Base-by-base conservation (phyloP, 2,329 filamentous ascomycete genomes). In the Lasiodiplodia gonubiensis region DNA sequence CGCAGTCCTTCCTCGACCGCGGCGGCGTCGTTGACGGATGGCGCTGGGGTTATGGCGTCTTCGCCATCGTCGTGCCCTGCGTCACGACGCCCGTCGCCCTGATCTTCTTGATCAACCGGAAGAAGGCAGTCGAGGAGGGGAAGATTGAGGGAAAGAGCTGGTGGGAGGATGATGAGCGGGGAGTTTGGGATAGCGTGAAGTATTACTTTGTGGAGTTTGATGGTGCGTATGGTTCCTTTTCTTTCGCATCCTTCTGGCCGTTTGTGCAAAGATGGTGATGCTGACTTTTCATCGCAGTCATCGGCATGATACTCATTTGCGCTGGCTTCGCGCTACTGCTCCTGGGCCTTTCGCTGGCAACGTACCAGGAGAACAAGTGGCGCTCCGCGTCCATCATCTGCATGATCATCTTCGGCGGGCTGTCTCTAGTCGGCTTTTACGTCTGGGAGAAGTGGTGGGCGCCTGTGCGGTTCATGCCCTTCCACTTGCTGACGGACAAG, bases 21-120 rank as follows among this genome's bases (percentile, higher is more conserved):
- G 42, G 42, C n/a, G 18, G 18, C 42, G 30, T 33, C 42, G 30
- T 33, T 2, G 79, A 83, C 1, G 87, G 84, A 55, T 92, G 87
- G 86, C 84, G 88, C 48, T 92, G 89, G 90, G 89, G 84, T 1
- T 92, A 89, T 72, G 90, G 89, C 52, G 82, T 84, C 69, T 92
- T 90, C 77, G 82, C 86, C 49, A 88, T 92, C 70, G 83, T 92
- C 68, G 81, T 88, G 5, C 89, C 89, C 1, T 76, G 84, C 51
- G 83, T 89, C 57, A 86, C 85, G 35, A 69, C 88, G 18, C 90
- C 90, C 0, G 80, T 80, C 2, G 49, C 42, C 3, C 23, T 67
- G 46, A 51, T 67, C 3, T 61, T 63, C 39, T 42, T 67, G 21
- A 11, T 53, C 2, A 49, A 55, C 2, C 30, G 57, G 30, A 42